These are phyloP conservation scores for Antrodiella citrinella DNA, from an alignment of 768 basidiomycete genomes.

Conservation along the genomic window DNA sequence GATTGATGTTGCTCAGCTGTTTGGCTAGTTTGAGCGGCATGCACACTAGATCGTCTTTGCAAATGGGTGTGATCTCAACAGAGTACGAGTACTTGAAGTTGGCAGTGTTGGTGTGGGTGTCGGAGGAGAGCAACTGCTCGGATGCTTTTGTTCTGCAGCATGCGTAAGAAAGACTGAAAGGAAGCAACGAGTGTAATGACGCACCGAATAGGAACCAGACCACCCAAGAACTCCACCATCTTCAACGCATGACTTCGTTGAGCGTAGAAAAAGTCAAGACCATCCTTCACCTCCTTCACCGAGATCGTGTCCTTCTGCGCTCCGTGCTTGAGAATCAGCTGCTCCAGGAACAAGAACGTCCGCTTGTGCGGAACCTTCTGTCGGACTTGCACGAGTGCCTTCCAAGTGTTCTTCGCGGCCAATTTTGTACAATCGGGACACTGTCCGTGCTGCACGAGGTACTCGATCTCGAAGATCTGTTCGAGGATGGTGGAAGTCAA, in stretches of 20 bases:
- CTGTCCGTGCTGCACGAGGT: conserved; percentile 90
- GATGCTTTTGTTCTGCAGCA: conserved; percentile 76
- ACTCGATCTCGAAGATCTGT: conserved; percentile 95
- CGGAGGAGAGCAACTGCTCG: conserved; percentile 88
- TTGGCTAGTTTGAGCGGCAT: conserved; percentile 80
- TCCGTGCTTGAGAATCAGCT: conserved; percentile 91
- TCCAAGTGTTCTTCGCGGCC: conserved; percentile 99
- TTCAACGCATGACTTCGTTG: conserved; percentile 87
- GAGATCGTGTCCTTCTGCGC: conserved; percentile 95
- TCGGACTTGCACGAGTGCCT: conserved; percentile 94
- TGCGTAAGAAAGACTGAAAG: not conserved
- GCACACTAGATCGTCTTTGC: conserved; percentile 96
- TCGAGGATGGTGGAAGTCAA: conserved; percentile 92
- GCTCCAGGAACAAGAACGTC: conserved; percentile 95
- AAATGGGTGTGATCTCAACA: conserved; percentile 93
- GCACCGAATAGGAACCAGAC: conserved; percentile 84
- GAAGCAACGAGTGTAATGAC: conserved; percentile 18
- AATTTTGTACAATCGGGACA: conserved; percentile 91
- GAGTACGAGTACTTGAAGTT: conserved; percentile 98
- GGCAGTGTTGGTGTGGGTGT: conserved; percentile 86
- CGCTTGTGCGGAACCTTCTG: conserved; percentile 98
- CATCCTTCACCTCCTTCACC: conserved; percentile 89
- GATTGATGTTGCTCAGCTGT: conserved; percentile 79
- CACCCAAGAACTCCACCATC: conserved; percentile 89
- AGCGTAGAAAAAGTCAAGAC: conserved; percentile 95